These are phyloP conservation scores for Cystofilobasidium capitatum DNA, from an alignment of 768 basidiomycete species.

Conservation along the genomic window DNA sequence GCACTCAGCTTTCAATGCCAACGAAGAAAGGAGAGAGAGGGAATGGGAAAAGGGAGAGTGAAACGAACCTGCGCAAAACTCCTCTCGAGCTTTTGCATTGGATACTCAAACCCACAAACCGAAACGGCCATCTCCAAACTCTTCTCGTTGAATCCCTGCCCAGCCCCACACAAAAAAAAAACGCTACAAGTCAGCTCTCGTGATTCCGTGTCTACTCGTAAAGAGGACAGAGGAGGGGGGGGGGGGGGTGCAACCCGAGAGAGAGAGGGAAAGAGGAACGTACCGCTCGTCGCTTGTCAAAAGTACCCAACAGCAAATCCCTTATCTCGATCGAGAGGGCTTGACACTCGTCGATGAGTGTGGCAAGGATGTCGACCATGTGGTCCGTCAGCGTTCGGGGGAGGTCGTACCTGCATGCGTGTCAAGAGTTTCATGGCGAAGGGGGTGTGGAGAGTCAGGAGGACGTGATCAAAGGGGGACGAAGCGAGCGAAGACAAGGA, in stretches of 20 bases:
- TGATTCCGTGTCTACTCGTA: too few relatives aligned
- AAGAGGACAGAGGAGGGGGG: too few relatives aligned
- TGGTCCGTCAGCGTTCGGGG: constrained; percentile 22
- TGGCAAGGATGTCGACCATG: constrained; percentile 79
- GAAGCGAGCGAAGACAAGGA: background rate
- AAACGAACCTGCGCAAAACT: constrained; percentile 22
- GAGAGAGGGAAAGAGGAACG: background rate
- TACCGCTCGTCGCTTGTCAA: constrained; percentile 37
- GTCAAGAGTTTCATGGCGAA: too few relatives aligned
- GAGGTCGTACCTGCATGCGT: constrained; percentile 18
- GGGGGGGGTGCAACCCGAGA: too few relatives aligned
- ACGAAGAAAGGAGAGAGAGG: too few relatives aligned
- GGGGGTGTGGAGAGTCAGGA: too few relatives aligned
- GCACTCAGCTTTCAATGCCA: too few relatives aligned
- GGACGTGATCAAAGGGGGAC: too few relatives aligned
- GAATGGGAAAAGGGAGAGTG: background rate
- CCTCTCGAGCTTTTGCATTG: constrained; percentile 23
- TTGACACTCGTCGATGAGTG: constrained; percentile 76
- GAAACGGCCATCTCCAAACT: constrained; percentile 14
- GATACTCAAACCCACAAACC: constrained; percentile 23
- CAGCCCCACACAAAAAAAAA: too few relatives aligned
- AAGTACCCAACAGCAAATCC: constrained; percentile 73
- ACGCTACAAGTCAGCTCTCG: too few relatives aligned
- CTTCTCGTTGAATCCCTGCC: too few relatives aligned
- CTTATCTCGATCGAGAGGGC: constrained; percentile 67